These are phyloP conservation scores for Teratosphaeria epicoccoides DNA, from an alignment of 2,329 filamentous ascomycete genomes.

Conservation along the genomic window DNA sequence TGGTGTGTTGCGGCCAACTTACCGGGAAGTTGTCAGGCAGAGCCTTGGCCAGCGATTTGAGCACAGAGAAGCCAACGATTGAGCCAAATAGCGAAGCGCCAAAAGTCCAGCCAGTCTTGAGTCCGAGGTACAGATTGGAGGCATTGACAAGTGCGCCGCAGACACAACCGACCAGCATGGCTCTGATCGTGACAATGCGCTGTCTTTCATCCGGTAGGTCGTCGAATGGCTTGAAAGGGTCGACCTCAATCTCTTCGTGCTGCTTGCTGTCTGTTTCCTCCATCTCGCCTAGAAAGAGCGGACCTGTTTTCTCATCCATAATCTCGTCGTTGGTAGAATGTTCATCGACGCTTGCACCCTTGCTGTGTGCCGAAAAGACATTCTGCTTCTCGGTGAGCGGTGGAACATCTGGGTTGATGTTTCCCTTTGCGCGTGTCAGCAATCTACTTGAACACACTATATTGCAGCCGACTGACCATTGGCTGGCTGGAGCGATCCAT, in stretches of 20 bases:
- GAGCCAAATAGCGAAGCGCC: conserved; percentile 30
- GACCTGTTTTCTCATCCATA: conserved; percentile 16
- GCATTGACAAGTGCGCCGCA: conserved; percentile 49
- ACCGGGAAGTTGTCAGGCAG: conserved; percentile 8
- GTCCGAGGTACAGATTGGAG: conserved; percentile 43
- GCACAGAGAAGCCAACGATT: conserved; percentile 46
- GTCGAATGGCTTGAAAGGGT: conserved; percentile 34
- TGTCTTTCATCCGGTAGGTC: conserved; percentile 35
- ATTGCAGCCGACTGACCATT: conserved; percentile 12
- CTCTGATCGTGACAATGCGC: conserved; percentile 45
- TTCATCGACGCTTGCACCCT: conserved; percentile 3
- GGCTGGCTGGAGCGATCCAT: conserved; percentile 25
- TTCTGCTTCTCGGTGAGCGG: conserved; percentile 28
- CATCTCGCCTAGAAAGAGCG: conserved; percentile 17
- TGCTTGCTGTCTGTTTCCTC: conserved; percentile 19
- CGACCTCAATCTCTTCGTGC: conserved; percentile 21
- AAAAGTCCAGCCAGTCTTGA: conserved; percentile 34
- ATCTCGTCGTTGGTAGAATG: conserved; percentile 13
- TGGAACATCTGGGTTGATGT: conserved; percentile 21
- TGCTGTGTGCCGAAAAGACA: conserved; percentile 18
- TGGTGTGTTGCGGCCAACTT: not conserved
- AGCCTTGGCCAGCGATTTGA: conserved; percentile 17
- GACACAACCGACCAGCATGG: conserved; percentile 43
- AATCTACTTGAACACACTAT: not conserved
- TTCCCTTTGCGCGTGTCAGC: conserved; percentile 8